Percentiles rank a stretch among this genome's conserved stretches.
Evolutionary conservation across 495 filamentous ascomycete genomes (phyloP).

Genomic region (Talaromyces adpressus): DNA sequence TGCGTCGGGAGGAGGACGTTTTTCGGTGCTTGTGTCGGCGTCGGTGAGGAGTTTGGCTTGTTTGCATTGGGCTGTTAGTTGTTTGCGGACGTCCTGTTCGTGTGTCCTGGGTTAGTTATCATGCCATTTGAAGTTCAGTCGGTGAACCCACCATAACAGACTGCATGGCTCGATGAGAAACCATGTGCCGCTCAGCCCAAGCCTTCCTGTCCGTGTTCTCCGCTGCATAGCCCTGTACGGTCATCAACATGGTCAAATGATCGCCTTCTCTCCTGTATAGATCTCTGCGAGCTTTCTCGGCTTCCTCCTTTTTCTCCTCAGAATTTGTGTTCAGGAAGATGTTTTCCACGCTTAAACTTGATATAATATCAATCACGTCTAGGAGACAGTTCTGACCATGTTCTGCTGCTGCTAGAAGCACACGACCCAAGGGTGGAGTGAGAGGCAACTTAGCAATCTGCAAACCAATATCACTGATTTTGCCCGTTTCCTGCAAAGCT

Average conservation of each 20-base stretch:
- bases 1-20: constrained; percentile 14
- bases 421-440: constrained; percentile 71
- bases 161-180: constrained; percentile 79
- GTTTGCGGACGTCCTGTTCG: constrained; percentile 71
- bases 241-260: constrained; percentile 75
- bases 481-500: constrained; percentile 64
- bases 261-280: constrained; percentile 81
- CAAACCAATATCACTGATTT: constrained; percentile 64
- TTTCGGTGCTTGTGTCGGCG: constrained; percentile 2
- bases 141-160: constrained; percentile 50
- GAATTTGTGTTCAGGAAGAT: constrained; percentile 75
- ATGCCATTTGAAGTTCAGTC: too few species aligned
- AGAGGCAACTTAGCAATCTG: constrained; percentile 81
- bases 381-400: constrained; percentile 61
- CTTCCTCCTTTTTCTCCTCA: constrained; percentile 75
- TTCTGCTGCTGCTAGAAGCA: constrained; percentile 72
- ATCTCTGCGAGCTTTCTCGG: constrained; percentile 63
- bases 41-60: constrained; percentile 32
- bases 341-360: constrained; percentile 80
- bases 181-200: constrained; percentile 73
- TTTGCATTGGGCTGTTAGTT: constrained; percentile 63
- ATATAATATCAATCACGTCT: constrained; percentile 88
- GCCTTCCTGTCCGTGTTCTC: constrained; percentile 65
- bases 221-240: constrained; percentile 72
- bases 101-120: background rate